A percentile compares a stretch with the other conserved stretches of the same genome.
Conservation (phyloP, 352 stramenopile species). For the Globisporangium spiculum region DNA sequence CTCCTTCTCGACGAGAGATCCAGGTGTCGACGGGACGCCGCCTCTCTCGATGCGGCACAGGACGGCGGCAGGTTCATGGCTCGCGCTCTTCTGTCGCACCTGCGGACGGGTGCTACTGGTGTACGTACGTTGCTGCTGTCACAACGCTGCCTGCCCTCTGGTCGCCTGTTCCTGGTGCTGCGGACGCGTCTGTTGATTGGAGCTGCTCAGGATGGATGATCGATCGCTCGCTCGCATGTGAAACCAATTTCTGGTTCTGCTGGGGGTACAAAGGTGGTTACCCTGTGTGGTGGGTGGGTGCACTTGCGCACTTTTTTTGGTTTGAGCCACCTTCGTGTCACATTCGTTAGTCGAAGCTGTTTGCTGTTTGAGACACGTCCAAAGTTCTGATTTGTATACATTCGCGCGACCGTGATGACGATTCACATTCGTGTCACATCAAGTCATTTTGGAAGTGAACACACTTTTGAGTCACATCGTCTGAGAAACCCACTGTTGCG, state of each 20-base stretch:
- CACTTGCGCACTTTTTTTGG: not conserved
- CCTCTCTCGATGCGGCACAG: not conserved
- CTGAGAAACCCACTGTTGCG: not conserved
- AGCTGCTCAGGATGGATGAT: not conserved
- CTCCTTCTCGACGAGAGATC: not conserved
- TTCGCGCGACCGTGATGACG: not conserved
- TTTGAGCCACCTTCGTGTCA: not conserved
- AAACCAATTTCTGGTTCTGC: not conserved
- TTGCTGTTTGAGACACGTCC: not conserved
- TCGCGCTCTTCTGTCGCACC: not conserved
- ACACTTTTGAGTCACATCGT: not conserved
- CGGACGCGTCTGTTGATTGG: not conserved
- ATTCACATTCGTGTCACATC: not conserved
- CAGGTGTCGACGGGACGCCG: not conserved
- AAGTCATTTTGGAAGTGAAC: not conserved
- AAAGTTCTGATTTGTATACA: conserved; percentile 1
- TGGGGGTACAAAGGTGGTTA: not conserved
- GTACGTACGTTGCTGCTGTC: not conserved
- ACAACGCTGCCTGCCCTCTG: not conserved
- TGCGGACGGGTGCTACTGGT: not conserved
- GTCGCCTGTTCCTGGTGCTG: not conserved
- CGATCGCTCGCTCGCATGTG: not conserved
- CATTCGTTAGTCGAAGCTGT: not conserved
- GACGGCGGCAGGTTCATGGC: not conserved
- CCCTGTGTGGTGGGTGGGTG: not conserved